phyloP scores from a whole-genome alignment of 2,329 filamentous ascomycete species.

The Acrodontium crateriforme region DNA sequence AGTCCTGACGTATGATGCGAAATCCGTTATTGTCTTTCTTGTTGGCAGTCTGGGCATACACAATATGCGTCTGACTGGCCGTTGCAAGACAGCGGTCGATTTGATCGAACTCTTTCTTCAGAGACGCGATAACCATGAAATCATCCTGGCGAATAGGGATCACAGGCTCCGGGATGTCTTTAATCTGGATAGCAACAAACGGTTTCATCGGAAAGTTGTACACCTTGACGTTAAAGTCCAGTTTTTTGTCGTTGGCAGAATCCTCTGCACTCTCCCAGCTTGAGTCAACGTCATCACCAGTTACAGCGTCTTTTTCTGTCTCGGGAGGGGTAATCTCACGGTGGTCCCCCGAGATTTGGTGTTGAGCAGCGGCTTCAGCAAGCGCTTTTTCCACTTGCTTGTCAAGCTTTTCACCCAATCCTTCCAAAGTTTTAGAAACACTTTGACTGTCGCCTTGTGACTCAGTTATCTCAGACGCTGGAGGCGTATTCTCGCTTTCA shows the following conservation, averaged over 20 bases:
- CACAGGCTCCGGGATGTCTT: slow-evolving; percentile 36
- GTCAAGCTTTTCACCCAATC: slow-evolving; percentile 47
- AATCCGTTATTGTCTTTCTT: slow-evolving; percentile 69
- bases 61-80: slow-evolving; percentile 80
- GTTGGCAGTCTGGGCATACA: slow-evolving; percentile 63
- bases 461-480: not conserved
- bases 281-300: slow-evolving; percentile 43
- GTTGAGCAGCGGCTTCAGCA: slow-evolving; percentile 38
- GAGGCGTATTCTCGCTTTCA: slow-evolving; percentile 6
- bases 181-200: slow-evolving; percentile 77
- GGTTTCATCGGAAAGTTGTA: slow-evolving; percentile 96
- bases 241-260: slow-evolving; percentile 49
- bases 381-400: slow-evolving; percentile 53
- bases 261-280: slow-evolving; percentile 83
- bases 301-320: slow-evolving; percentile 22
- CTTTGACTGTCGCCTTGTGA: slow-evolving; percentile 37
- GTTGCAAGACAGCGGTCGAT: slow-evolving; percentile 87
- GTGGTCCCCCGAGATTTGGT: slow-evolving; percentile 32
- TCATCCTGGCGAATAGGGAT: slow-evolving; percentile 61
- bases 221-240: slow-evolving; percentile 52
- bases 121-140: slow-evolving; percentile 80
- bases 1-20: slow-evolving; percentile 85
- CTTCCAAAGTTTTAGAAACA: slow-evolving; percentile 55
- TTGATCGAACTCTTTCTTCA: slow-evolving; percentile 97
- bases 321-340: slow-evolving; percentile 28